These are phyloP conservation scores for Backusella sp. DNA, from an alignment of 192 early-diverging fungal species.

Conservation along the genomic window DNA sequence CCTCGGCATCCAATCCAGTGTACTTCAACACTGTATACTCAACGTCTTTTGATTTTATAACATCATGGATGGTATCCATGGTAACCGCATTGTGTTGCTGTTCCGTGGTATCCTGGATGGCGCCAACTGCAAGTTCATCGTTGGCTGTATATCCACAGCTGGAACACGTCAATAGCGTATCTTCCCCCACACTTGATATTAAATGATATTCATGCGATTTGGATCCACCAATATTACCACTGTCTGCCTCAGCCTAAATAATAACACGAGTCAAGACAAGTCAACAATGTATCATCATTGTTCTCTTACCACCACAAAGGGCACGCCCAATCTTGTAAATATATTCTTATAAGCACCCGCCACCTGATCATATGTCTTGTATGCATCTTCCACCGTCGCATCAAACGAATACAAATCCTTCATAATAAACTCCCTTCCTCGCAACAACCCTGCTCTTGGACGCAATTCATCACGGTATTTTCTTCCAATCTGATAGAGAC, in stretches of 20 bases:
- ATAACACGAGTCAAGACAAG: too few species aligned
- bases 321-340: constrained; percentile 74
- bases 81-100: neutral
- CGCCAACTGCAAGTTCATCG: constrained; percentile 70
- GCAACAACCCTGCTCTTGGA: constrained; percentile 78
- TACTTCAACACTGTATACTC: neutral
- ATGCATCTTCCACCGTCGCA: constrained; percentile 58
- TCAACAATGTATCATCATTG: too few species aligned
- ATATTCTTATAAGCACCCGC: constrained; percentile 73
- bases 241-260: constrained; percentile 79
- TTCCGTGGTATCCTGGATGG: neutral
- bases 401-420: constrained; percentile 96
- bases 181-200: constrained; percentile 75
- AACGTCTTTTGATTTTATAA: neutral
- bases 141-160: constrained; percentile 84
- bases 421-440: constrained; percentile 94
- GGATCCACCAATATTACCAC: constrained; percentile 88
- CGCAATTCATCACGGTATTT: constrained; percentile 87
- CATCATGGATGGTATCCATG: neutral
- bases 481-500: constrained; percentile 84
- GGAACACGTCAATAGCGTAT: constrained; percentile 69
- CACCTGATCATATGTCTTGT: constrained; percentile 77
- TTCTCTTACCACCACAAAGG: constrained; percentile 64
- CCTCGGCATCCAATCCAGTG: neutral
- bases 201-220: constrained; percentile 91